These are phyloP conservation scores for Salix viminalis DNA, from an alignment of 345 rosid species.

Conservation along the genomic window DNA sequence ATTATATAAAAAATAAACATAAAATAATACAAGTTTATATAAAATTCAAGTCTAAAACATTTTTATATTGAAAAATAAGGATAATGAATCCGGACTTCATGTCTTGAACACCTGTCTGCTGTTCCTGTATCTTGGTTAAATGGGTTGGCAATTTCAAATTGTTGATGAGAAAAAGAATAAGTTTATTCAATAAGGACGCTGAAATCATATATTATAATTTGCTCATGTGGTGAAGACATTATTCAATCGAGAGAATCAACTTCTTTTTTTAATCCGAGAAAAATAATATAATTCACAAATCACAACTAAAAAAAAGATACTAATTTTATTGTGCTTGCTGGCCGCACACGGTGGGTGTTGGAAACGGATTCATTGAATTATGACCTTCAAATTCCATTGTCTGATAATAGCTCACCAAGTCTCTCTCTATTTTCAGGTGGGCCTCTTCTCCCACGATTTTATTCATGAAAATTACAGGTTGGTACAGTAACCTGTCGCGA, in stretches of 20 bases:
- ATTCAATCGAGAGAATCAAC: neutral
- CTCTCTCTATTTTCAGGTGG: neutral
- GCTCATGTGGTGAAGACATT: neutral
- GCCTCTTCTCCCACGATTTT: neutral
- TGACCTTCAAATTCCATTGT: constrained; percentile 16
- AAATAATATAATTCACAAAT: too few species aligned
- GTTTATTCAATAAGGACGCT: neutral
- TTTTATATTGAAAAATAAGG: too few species aligned
- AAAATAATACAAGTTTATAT: too few species aligned
- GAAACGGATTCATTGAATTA: constrained; percentile 7
- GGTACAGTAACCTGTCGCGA: neutral
- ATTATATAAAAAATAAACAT: too few species aligned
- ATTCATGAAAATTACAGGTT: neutral
- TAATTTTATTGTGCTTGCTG: too few species aligned
- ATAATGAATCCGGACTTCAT: too few species aligned
- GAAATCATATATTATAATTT: neutral
- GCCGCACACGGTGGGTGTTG: neutral
- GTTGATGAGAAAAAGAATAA: too few species aligned
- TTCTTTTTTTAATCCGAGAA: neutral
- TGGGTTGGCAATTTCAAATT: too few species aligned
- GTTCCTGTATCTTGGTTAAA: too few species aligned
- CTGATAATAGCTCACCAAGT: neutral
- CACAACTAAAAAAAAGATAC: too few species aligned
- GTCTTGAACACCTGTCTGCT: too few species aligned
- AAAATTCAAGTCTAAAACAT: too few species aligned